A percentile compares a stretch with the other conserved stretches of the same genome.
phyloP scores from a whole-genome alignment of 2,329 filamentous ascomycete species.

The Aureobasidium musti region DNA sequence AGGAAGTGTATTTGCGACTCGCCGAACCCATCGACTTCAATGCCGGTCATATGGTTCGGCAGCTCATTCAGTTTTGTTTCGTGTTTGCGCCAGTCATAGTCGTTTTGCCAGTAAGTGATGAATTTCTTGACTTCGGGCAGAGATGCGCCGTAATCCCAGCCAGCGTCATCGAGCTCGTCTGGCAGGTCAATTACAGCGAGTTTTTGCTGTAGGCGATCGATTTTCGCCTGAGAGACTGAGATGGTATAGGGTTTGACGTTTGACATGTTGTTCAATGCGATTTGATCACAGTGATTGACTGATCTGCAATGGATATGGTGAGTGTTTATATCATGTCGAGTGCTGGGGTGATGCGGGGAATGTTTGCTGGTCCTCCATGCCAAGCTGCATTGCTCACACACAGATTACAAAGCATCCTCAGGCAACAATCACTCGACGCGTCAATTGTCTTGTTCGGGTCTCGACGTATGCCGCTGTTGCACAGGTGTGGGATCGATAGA shows the following conservation, averaged over 20 bases:
- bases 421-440: background rate
- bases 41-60: conserved; percentile 58
- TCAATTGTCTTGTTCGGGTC: background rate
- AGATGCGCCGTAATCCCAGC: conserved; percentile 62
- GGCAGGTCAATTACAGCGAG: conserved; percentile 20
- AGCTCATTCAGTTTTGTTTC: conserved; percentile 62
- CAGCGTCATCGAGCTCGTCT: conserved; percentile 46
- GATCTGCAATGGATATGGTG: too few relatives aligned
- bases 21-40: conserved; percentile 61
- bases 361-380: background rate
- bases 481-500: too few relatives aligned
- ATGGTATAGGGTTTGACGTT: conserved; percentile 3
- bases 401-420: conserved; percentile 9
- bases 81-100: conserved; percentile 62
- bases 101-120: conserved; percentile 57
- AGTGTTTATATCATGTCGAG: background rate
- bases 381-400: background rate
- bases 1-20: conserved; percentile 65
- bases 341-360: background rate
- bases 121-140: conserved; percentile 62
- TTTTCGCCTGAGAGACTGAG: background rate
- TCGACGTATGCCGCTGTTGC: too few relatives aligned
- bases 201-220: conserved; percentile 24
- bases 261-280: conserved; percentile 1
- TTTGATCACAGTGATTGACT: too few relatives aligned